These are phyloP conservation scores for Staphylotrichum longicolle DNA, from an alignment of 495 filamentous ascomycete genomes.

Conservation along the genomic window DNA sequence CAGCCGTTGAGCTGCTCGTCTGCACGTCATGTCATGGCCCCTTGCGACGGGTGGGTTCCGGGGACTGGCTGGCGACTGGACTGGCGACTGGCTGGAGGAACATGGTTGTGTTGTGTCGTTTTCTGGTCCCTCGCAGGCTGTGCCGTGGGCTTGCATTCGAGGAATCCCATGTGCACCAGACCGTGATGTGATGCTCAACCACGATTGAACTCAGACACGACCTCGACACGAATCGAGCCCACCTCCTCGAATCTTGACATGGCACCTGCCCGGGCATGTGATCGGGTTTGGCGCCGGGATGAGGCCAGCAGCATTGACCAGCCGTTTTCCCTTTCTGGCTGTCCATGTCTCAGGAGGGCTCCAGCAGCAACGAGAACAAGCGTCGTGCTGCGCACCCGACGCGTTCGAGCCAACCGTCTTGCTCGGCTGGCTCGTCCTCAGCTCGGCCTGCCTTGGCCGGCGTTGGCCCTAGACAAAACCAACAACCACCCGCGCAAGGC, in stretches of 20 bases:
- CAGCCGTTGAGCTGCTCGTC: not conserved
- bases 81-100: not conserved
- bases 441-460: not conserved
- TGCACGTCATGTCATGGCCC: conserved; percentile 6
- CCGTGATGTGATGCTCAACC: not conserved
- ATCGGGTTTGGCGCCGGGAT: not conserved
- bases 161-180: conserved; percentile 12
- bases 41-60: not conserved
- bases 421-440: not conserved
- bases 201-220: not conserved
- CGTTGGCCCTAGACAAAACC: not conserved
- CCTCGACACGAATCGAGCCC: not conserved
- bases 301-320: not conserved
- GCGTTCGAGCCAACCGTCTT: no score
- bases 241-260: not conserved
- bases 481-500: not conserved
- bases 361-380: not conserved
- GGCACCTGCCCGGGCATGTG: conserved; percentile 15
- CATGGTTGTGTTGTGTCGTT: not conserved
- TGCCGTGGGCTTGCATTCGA: conserved; percentile 13
- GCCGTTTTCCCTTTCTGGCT: not conserved
- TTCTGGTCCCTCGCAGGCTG: conserved; percentile 3
- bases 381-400: no score
- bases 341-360: not conserved
- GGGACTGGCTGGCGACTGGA: no score